A percentile compares a stretch with the other conserved stretches of the same genome.
phyloP scores from a whole-genome alignment of 441 rosid genomes.

The Pelargonium cotyledonis region DNA sequence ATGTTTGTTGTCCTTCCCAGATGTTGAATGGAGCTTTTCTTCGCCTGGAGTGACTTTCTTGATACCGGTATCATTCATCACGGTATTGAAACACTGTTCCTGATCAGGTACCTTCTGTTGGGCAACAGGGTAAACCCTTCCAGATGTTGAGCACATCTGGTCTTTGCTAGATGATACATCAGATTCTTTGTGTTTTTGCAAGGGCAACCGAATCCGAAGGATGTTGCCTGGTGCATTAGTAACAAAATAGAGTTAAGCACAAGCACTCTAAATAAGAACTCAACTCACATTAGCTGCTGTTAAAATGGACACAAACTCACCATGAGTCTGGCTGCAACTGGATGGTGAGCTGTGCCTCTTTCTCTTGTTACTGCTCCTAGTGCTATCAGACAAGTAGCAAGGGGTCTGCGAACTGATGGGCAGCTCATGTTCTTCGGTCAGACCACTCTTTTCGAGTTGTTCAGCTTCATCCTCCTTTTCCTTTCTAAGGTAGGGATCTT shows the following conservation, averaged over 20 bases:
- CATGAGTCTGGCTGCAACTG: slow-evolving; percentile 21
- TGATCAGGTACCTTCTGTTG: background rate
- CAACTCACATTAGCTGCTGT: background rate
- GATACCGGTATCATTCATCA: background rate
- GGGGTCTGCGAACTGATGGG: slow-evolving; percentile 25
- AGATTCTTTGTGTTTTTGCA: slow-evolving; percentile 24
- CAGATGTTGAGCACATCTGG: slow-evolving; percentile 15
- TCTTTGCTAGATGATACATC: slow-evolving; percentile 2
- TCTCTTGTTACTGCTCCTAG: slow-evolving; percentile 41
- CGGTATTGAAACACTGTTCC: background rate
- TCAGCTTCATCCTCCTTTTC: slow-evolving; percentile 33
- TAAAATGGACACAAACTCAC: slow-evolving; percentile 27
- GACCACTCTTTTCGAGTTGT: slow-evolving; percentile 41
- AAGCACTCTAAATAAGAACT: background rate
- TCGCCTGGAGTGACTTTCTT: slow-evolving; percentile 3
- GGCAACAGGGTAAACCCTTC: background rate
- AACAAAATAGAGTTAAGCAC: background rate
- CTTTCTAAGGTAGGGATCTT: background rate
- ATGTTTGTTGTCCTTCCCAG: background rate
- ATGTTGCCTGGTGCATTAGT: slow-evolving; percentile 32
- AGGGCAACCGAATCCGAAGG: slow-evolving; percentile 38
- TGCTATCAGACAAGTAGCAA: slow-evolving; percentile 46
- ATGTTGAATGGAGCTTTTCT: background rate
- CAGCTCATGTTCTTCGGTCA: slow-evolving; percentile 60
- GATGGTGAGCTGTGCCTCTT: slow-evolving; percentile 26